phyloP scores from a whole-genome alignment of 2,329 filamentous ascomycete genomes.

The Harringtonia aguacate region DNA sequence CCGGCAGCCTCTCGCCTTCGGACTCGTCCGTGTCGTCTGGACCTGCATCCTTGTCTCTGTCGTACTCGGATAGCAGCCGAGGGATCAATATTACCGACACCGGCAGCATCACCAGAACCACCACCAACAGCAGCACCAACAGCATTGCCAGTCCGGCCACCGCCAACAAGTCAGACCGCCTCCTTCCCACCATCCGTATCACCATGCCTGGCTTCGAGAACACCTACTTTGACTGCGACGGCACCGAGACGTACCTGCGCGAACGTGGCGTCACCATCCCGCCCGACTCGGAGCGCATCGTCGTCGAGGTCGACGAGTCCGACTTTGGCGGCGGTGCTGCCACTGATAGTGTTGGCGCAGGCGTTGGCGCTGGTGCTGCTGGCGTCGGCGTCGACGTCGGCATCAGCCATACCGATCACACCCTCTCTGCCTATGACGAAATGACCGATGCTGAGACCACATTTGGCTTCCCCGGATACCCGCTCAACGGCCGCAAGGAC shows the following conservation, averaged over 20 bases:
- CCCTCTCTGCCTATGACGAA: background rate
- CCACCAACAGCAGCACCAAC: no score
- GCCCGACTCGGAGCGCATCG: conserved; percentile 47
- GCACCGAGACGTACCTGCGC: conserved; percentile 64
- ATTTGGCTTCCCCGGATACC: no score
- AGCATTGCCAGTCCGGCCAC: no score
- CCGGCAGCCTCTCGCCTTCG: background rate
- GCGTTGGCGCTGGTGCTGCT: background rate
- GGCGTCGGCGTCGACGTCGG: background rate
- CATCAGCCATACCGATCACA: background rate
- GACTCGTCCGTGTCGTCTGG: background rate
- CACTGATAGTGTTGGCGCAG: background rate
- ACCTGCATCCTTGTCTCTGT: background rate
- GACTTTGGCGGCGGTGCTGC: conserved; percentile 22
- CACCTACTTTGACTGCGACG: conserved; percentile 66
- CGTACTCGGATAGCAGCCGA: no score
- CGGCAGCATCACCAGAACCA: no score
- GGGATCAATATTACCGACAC: no score
- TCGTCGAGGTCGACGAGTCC: conserved; percentile 40
- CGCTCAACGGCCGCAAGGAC: no score
- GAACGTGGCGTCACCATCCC: conserved; percentile 53
- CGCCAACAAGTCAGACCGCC: no score
- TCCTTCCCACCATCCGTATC: conserved; percentile 35
- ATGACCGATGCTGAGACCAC: no score
- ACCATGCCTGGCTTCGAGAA: conserved; percentile 55